phyloP scores from a whole-genome alignment of 345 rosid species.

The Acer yangbiense region DNA sequence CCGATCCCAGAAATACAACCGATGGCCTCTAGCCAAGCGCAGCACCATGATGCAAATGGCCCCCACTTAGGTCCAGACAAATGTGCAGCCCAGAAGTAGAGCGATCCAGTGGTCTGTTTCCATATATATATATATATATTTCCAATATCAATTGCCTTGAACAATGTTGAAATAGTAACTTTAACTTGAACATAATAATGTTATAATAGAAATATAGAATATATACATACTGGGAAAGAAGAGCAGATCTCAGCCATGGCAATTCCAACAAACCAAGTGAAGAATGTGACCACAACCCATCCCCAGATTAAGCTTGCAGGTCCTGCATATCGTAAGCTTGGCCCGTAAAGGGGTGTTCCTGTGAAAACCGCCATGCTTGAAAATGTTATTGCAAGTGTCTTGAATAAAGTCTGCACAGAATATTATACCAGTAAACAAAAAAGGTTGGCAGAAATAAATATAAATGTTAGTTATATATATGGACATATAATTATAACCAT shows the following conservation, averaged over 20 bases:
- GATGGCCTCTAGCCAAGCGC: conserved; percentile 74
- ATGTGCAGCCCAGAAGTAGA: conserved; percentile 76
- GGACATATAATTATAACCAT: conserved; percentile 24
- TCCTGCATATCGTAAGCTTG: conserved; percentile 59
- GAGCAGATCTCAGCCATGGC: conserved; percentile 75
- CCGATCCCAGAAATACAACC: conserved; percentile 63
- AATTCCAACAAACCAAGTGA: conserved; percentile 64
- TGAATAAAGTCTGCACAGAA: conserved; percentile 52
- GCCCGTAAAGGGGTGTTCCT: conserved; percentile 61
- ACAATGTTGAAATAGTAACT: background rate
- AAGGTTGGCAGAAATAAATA: background rate
- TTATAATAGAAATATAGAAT: no score
- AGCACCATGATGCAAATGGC: conserved; percentile 69
- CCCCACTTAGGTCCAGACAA: conserved; percentile 68
- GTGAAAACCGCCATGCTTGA: conserved; percentile 67
- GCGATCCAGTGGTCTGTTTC: conserved; percentile 65
- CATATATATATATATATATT: background rate
- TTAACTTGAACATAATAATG: no score
- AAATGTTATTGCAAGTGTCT: conserved; percentile 63
- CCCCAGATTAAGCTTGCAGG: conserved; percentile 70
- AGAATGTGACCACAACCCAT: conserved; percentile 65
- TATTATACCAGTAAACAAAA: background rate
- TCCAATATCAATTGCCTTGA: background rate
- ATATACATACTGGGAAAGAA: conserved; percentile 54
- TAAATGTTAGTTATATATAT: no score